Conservation (phyloP, 179 eudicot genomes). For the Amaranthus tricolor region DNA sequence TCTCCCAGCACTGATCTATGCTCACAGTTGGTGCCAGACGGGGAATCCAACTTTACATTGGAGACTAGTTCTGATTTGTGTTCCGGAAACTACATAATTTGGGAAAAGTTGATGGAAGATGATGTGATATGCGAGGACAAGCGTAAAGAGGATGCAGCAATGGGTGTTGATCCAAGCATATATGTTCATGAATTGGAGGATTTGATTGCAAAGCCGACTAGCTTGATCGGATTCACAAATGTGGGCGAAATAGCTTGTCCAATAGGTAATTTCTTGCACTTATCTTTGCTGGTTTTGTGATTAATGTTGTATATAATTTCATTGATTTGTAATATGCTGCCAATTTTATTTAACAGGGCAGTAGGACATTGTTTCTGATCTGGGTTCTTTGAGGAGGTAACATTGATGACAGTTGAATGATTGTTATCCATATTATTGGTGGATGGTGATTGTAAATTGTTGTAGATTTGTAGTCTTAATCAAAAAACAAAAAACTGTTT, state of each 20-base stretch:
- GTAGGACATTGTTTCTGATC: conserved; percentile 5
- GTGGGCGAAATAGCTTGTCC: conserved; percentile 38
- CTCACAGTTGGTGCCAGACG: conserved; percentile 28
- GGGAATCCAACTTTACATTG: conserved; percentile 24
- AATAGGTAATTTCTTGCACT: conserved; percentile 12
- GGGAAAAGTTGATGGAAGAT: conserved; percentile 70
- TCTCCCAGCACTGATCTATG: conserved; percentile 29
- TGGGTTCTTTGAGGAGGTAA: background rate
- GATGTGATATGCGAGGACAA: conserved; percentile 45
- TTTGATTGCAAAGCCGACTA: conserved; percentile 41
- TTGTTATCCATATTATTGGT: background rate
- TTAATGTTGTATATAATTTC: background rate
- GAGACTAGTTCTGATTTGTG: conserved; percentile 31
- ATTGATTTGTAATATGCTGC: background rate
- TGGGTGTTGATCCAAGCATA: conserved; percentile 22
- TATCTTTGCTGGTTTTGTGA: background rate
- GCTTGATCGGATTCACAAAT: conserved; percentile 25
- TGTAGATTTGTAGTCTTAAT: background rate
- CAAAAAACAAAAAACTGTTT: background rate
- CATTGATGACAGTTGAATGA: background rate
- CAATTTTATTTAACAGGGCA: conserved; percentile 23
- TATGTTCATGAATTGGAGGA: conserved; percentile 52
- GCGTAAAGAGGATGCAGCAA: conserved; percentile 16
- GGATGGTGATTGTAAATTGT: background rate
- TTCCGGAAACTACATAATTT: conserved; percentile 44